Evolutionary conservation across 2,329 filamentous ascomycete species (phyloP), one percentile per base, ranked within the genome.

Genomic region (Aureobasidium leucospermi): DNA sequence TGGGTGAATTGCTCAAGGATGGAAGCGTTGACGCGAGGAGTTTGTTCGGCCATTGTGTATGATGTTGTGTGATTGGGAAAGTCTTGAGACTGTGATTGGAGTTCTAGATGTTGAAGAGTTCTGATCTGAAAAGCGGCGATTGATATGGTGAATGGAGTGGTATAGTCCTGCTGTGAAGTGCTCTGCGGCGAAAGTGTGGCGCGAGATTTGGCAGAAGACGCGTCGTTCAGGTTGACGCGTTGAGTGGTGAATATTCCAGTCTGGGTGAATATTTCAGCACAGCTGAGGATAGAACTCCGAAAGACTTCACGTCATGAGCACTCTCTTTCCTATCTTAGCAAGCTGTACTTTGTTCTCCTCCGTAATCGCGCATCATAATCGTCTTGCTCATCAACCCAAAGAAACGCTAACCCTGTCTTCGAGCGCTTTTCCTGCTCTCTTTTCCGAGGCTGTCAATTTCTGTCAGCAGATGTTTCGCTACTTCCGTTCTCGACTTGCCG

Each of bases 11-110:
- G 80, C 70, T 90, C 84, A 60, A 97, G 87, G 75, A 93, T 88
- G 42, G 81, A 77, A 57, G 88, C 88, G 49, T 89, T 90, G 72
- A 96, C 85, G 73, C 94, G 91, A 32, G 94, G 93, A 51, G 90
- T 85, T 67, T 86, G 77, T 69, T 92, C 80, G 46, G 80, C 81
- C 88, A 93, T 93, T 64, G 61, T 76, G 42, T 34, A 11, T 49
- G 32, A 1, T 47, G 31, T 46, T 23, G n/a, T 38, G 31, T 8
- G 42, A 13, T 57, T 13, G 6, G 9, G 31, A 23, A 10, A 8
- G 13, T 51, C 2, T 11, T 38, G 6, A 3, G 45, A 19, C n/a
- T 32, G 9, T 28, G 5, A 3, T 34, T 36, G 8, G n/a, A 4
- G 7, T 2, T 13, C 19, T 16, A 38, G 4, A 32, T 36, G 8